A percentile compares a stretch with the other conserved stretches of the same genome.
These are phyloP conservation scores for Cystobasidiaceae sp. DNA, from an alignment of 1,284 basidiomycete genomes.

Conservation along the genomic window DNA sequence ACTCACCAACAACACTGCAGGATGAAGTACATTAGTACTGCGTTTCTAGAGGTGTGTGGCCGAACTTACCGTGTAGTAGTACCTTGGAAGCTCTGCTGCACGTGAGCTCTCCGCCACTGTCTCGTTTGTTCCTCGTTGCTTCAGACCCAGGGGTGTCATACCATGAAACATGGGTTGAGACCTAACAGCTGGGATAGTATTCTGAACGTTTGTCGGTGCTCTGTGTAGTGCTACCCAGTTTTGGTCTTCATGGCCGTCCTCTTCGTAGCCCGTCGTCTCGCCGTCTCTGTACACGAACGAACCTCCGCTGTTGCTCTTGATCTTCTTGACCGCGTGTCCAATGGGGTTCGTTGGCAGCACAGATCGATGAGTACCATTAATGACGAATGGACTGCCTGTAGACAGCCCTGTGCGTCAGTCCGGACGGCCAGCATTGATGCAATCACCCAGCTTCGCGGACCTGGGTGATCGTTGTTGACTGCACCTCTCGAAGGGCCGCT, in stretches of 20 bases:
- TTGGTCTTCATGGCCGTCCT: slow-evolving; percentile 21
- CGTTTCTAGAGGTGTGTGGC: not conserved
- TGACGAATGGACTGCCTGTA: not conserved
- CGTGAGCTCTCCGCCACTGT: too few relatives aligned
- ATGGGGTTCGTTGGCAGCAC: not conserved
- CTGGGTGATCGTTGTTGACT: slow-evolving; percentile 2
- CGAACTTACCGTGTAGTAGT: not conserved
- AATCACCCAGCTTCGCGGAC: not conserved
- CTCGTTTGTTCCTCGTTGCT: too few relatives aligned
- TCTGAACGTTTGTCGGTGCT: not conserved
- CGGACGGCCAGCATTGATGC: slow-evolving; percentile 1
- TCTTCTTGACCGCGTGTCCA: slow-evolving; percentile 11
- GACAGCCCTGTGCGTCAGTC: not conserved
- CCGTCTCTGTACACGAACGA: slow-evolving; percentile 21
- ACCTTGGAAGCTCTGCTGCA: not conserved
- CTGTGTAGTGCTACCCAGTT: not conserved
- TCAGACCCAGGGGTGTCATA: too few relatives aligned
- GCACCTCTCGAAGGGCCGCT: not conserved
- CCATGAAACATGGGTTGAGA: too few relatives aligned
- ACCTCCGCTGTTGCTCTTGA: slow-evolving; percentile 11
- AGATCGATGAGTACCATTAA: not conserved
- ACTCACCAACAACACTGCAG: not conserved
- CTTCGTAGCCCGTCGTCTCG: slow-evolving; percentile 25
- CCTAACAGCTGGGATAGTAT: not conserved
- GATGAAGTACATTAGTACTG: not conserved